Evolutionary conservation across 2,329 filamentous ascomycete species (phyloP).

Genomic region (Aspergillus terreus): DNA sequence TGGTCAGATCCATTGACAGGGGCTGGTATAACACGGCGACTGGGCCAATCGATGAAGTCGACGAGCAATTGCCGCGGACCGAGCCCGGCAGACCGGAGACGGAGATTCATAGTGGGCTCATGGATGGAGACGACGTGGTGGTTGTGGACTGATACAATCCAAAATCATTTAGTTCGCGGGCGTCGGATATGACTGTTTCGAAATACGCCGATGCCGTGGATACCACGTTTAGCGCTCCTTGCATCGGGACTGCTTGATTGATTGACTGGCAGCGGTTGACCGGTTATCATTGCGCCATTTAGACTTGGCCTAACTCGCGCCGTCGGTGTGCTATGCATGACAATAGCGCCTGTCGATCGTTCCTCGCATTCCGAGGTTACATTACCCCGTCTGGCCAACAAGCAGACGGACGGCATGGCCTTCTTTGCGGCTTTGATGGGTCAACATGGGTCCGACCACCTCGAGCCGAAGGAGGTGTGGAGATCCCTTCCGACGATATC

Average conservation of each 20-base stretch:
- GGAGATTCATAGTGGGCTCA: slow-evolving; percentile 21
- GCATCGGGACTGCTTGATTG: not conserved
- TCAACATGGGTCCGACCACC: slow-evolving; percentile 4
- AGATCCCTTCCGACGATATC: no score
- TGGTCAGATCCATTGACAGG: slow-evolving; percentile 39
- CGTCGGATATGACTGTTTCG: slow-evolving; percentile 3
- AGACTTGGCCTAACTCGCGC: slow-evolving; percentile 2
- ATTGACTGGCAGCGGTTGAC: not conserved
- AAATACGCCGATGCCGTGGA: not conserved
- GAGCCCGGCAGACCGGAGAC: slow-evolving; percentile 8
- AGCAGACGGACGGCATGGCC: not conserved
- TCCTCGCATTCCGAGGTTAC: slow-evolving; percentile 11
- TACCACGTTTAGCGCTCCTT: not conserved
- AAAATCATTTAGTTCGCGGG: not conserved
- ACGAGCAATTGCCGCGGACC: slow-evolving; percentile 14
- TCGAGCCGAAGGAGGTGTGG: slow-evolving; percentile 1
- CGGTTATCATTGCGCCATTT: not conserved
- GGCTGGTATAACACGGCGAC: slow-evolving; percentile 36
- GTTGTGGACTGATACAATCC: slow-evolving; percentile 24
- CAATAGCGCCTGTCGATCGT: slow-evolving; percentile 4
- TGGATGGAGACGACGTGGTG: slow-evolving; percentile 34
- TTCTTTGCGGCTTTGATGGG: slow-evolving; percentile 4
- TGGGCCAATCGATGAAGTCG: slow-evolving; percentile 16
- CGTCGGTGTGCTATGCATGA: slow-evolving; percentile 4
- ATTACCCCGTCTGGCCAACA: not conserved